These are phyloP conservation scores for Podospora fimiseda DNA, from an alignment of 495 filamentous ascomycete genomes.

Conservation along the genomic window DNA sequence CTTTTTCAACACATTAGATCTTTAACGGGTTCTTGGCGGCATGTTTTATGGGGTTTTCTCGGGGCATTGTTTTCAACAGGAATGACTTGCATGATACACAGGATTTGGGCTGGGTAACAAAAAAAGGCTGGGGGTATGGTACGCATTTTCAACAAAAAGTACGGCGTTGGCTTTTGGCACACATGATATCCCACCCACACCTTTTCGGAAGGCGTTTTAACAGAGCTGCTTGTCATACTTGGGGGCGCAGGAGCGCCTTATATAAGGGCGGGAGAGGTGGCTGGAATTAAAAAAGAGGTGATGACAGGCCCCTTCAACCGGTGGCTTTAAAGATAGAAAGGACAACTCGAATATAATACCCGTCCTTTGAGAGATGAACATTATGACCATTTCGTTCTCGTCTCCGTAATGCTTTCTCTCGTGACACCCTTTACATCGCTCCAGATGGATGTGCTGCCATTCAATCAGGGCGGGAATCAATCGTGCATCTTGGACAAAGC, in stretches of 20 bases:
- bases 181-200: slow-evolving; percentile 39
- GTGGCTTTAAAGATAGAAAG: slow-evolving; percentile 16
- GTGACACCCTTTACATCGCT: no score
- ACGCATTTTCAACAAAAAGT: slow-evolving; percentile 50
- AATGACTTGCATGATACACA: slow-evolving; percentile 44
- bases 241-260: slow-evolving; percentile 9
- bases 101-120: slow-evolving; percentile 35
- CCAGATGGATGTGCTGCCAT: no score
- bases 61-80: slow-evolving; percentile 41
- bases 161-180: slow-evolving; percentile 46
- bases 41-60: slow-evolving; percentile 21
- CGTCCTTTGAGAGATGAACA: not conserved
- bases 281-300: not conserved
- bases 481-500: no score
- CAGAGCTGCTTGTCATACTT: slow-evolving; percentile 18
- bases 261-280: slow-evolving; percentile 10
- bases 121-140: slow-evolving; percentile 42
- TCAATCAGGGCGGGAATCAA: no score
- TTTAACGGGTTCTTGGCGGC: slow-evolving; percentile 21
- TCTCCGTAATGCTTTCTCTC: no score
- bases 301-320: slow-evolving; percentile 28
- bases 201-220: slow-evolving; percentile 30
- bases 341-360: not conserved
- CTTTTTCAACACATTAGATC: slow-evolving; percentile 23
- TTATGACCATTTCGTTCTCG: no score